Evolutionary conservation across 805 yeast species (phyloP).

Genomic region (Ogataea glucozyma): DNA sequence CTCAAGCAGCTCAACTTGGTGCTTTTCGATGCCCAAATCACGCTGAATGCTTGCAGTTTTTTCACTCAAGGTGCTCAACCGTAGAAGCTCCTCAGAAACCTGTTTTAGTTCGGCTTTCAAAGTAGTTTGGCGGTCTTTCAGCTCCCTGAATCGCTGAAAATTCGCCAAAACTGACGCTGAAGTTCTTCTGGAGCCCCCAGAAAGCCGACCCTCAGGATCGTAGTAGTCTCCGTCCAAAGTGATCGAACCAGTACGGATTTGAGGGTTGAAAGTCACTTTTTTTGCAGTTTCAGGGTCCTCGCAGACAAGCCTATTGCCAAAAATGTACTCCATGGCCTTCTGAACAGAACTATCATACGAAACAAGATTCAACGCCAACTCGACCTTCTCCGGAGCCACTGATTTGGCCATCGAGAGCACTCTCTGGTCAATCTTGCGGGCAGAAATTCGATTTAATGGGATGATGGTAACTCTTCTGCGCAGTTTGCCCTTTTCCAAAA

Average conservation of each 20-base stretch:
- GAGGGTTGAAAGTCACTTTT: slow-evolving; percentile 81
- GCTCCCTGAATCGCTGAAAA: slow-evolving; percentile 56
- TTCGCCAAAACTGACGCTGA: slow-evolving; percentile 59
- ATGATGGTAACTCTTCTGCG: slow-evolving; percentile 85
- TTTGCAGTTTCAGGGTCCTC: slow-evolving; percentile 87
- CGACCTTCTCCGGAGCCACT: slow-evolving; percentile 82
- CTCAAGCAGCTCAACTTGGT: slow-evolving; percentile 57
- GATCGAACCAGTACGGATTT: slow-evolving; percentile 76
- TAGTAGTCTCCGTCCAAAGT: slow-evolving; percentile 92
- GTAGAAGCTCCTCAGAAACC: slow-evolving; percentile 42
- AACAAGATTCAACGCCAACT: slow-evolving; percentile 81
- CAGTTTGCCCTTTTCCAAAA: slow-evolving; percentile 76
- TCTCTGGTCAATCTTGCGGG: slow-evolving; percentile 54
- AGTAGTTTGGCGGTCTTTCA: slow-evolving; percentile 44
- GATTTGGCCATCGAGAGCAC: slow-evolving; percentile 65
- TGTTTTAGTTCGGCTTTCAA: slow-evolving; percentile 42
- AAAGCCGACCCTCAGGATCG: slow-evolving; percentile 93
- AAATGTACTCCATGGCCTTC: slow-evolving; percentile 87
- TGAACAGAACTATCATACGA: slow-evolving; percentile 69
- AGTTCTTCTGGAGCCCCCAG: slow-evolving; percentile 86
- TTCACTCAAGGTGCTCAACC: slow-evolving; percentile 45
- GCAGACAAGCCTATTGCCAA: slow-evolving; percentile 89
- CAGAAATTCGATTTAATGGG: slow-evolving; percentile 82
- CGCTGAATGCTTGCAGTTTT: slow-evolving; percentile 59
- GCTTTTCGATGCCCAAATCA: slow-evolving; percentile 55